Evolutionary conservation across 176 grass and related monocot species (phyloP).

Genomic region (Areca catechu): DNA sequence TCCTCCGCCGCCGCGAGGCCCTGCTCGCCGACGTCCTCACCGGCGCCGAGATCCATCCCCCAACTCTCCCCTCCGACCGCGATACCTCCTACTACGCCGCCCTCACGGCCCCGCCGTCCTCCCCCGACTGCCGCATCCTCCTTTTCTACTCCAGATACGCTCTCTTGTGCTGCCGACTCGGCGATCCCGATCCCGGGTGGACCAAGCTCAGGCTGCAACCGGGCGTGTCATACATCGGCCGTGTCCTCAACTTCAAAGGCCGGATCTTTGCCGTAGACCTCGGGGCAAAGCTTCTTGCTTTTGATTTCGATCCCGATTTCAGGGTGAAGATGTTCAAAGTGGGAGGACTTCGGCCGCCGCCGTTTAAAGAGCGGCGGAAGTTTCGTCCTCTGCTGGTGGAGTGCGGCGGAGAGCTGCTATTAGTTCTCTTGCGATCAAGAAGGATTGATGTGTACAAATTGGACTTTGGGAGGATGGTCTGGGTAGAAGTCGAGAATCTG

Average conservation of each 20-base stretch:
- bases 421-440: not conserved
- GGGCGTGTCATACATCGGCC: slow-evolving; percentile 4
- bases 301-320: slow-evolving; percentile 5
- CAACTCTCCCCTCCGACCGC: not conserved
- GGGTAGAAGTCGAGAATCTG: slow-evolving; percentile 17
- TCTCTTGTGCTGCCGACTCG: slow-evolving; percentile 14
- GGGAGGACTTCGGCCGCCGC: not conserved
- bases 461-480: slow-evolving; percentile 19
- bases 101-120: slow-evolving; percentile 19
- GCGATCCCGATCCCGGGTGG: slow-evolving; percentile 2
- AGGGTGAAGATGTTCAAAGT: not conserved
- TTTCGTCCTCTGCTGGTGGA: slow-evolving; percentile 21
- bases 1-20: too few relatives aligned
- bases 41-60: too few relatives aligned
- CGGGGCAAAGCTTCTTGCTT: slow-evolving; percentile 7
- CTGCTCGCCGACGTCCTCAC: too few relatives aligned
- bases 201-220: not conserved
- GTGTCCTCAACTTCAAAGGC: slow-evolving; percentile 13
- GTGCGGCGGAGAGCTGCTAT: slow-evolving; percentile 4
- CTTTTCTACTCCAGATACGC: slow-evolving; percentile 25
- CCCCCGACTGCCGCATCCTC: slow-evolving; percentile 12
- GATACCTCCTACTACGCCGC: slow-evolving; percentile 10
- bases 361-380: slow-evolving; percentile 5
- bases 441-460: slow-evolving; percentile 7
- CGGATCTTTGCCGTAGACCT: too few relatives aligned